Evolutionary conservation across 805 yeast genomes (phyloP), one percentile per base, ranked within the genome.

Genomic region (Wickerhamiella kurtzmanii): DNA sequence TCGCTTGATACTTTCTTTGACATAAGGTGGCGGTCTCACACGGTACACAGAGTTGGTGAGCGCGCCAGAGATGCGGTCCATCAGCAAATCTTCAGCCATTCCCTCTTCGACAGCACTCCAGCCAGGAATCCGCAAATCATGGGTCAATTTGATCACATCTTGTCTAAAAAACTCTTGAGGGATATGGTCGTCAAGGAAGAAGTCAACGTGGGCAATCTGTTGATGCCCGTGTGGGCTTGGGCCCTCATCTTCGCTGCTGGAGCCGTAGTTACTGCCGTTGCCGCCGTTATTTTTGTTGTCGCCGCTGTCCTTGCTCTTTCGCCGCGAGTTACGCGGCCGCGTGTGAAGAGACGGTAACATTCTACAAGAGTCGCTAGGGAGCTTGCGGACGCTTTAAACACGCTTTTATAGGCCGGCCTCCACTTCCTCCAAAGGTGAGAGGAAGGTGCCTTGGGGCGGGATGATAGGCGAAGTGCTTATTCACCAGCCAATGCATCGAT

Each of bases 31-130:
- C 46, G 82, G 79, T 56, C 74, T 80, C 2, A 92, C 74, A 57
- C 78, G 78, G 62, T 82, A 92, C 46, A 89, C 82, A 32, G 88
- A 81, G 62, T 92, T 92, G 18, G 97, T 92, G 61, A 92, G 72
- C 0, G 98, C 98, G 18, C 98, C 97, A 35, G 84, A 76, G 44
- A 92, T 85, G 53, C 95, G 73, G 37, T 65, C 69, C 18, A 88
- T 62, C 19, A 64, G 68, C 37, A 89, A 62, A 18, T 67, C 68
- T n/a, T 51, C 56, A 8, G 66, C 61, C 64, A 62, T 61, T 17
- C 73, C 62, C 56, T 55, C 20, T 20, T 56, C 52, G 9, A 79
- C 72, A 50, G 70, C 70, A 56, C 79, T 76, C 98, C 98, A 92
- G 62, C 82, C 80, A 32, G 85, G 74, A 39, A 92, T 77, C 47